Evolutionary conservation across 345 rosid species (phyloP).

Genomic region (Atalantia buxifolia): DNA sequence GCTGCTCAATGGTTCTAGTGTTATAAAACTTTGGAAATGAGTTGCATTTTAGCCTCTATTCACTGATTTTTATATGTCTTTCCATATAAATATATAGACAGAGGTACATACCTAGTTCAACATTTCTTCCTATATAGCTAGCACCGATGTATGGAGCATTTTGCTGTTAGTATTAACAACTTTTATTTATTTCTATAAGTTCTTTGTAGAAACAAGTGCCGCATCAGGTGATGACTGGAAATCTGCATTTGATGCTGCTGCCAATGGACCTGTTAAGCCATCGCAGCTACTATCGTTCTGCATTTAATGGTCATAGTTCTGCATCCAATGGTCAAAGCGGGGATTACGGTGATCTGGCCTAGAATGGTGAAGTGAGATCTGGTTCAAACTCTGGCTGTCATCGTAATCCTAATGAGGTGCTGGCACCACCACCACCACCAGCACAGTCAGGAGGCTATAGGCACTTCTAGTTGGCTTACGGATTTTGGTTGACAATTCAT

Average conservation of each 20-base stretch:
- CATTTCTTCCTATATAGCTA: too few relatives aligned
- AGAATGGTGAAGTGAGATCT: conserved; percentile 65
- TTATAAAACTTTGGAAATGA: too few relatives aligned
- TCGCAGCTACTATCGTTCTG: conserved; percentile 37
- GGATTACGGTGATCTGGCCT: conserved; percentile 40
- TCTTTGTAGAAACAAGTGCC: conserved; percentile 53
- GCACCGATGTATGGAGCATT: too few relatives aligned
- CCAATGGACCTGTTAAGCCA: conserved; percentile 40
- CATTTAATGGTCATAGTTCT: conserved; percentile 55
- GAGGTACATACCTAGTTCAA: too few relatives aligned
- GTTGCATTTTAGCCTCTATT: too few relatives aligned
- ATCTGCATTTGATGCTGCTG: conserved; percentile 80
- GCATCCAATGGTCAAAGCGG: conserved; percentile 59
- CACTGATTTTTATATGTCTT: too few relatives aligned
- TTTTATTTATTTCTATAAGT: too few relatives aligned
- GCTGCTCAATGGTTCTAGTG: too few relatives aligned
- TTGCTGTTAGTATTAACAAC: too few relatives aligned
- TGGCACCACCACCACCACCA: conserved; percentile 55
- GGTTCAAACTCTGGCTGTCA: conserved; percentile 50
- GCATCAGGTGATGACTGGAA: conserved; percentile 82
- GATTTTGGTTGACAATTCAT: conserved; percentile 5
- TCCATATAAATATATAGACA: too few relatives aligned
- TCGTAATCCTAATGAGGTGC: conserved; percentile 54
- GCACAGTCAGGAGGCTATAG: conserved; percentile 20
- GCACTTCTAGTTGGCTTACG: conserved; percentile 7